Evolutionary conservation across 2,329 filamentous ascomycete genomes (phyloP), one percentile per base, ranked within the genome.

Genomic region (Exophiala oligosperma): DNA sequence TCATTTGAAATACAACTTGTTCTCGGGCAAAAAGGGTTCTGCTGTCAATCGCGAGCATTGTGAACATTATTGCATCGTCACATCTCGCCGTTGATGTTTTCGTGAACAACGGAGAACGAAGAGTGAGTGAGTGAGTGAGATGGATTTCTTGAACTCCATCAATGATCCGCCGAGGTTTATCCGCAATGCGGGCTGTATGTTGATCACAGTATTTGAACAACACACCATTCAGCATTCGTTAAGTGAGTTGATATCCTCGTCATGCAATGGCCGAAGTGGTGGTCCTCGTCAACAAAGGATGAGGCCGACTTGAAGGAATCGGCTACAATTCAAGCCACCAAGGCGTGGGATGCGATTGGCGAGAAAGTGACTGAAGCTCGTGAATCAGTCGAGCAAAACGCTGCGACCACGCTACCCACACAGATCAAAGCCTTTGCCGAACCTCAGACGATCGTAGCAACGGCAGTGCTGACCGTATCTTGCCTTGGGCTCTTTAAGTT

Each of bases 391-490:
- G 44, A 48, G 35, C 56, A 32, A 32, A 17, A 57, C 9, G 38
- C 55, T 23, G 4, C 50, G 37, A 43, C 50, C 49, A 50, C 37
- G 11, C 32, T 43, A 7, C 26, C 47, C 2, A 52, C 51, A 23
- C 48, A 58, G 26, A 35, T 43, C 49, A 66, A 40, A 44, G 56
- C 60, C 50, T 68, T 69, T 52, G 62, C 65, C 8, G 61, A 69
- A 54, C 67, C 69, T 12, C 60, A 62, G 43, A 70, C 67, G 24
- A 60, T 70, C 28, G 23, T 70, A 21, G 66, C 69, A 26, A 64
- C 66, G 26, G 59, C 64, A 9, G 41, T 70, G 14, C 58, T 70
- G 23, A 70, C 68, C 8, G 60, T 61, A 44, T 63, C 65, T 12
- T 56, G 56, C 9, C 44, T 70, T 8, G 56, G 64, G 24, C 41